Percentiles rank a stretch among this genome's conserved stretches.
Conservation (phyloP, 176 grass and related monocot species). For the Phoenix roebelenii region DNA sequence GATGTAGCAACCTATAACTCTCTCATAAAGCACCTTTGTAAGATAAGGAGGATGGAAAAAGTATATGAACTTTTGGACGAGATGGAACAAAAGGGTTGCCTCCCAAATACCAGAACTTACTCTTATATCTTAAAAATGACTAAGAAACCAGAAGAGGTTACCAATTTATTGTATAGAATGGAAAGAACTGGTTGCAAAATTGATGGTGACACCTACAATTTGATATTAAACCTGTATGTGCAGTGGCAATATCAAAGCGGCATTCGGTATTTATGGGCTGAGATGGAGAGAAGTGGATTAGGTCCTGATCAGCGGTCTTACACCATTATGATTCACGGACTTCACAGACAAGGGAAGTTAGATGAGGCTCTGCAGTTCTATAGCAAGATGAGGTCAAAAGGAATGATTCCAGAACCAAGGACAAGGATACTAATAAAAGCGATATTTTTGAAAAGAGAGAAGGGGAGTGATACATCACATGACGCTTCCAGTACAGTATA, state of each 20-base stretch:
- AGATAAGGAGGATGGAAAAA: constrained; percentile 50
- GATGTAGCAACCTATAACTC: constrained; percentile 58
- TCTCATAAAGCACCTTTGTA: constrained; percentile 64
- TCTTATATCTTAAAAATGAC: constrained; percentile 48
- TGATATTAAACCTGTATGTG: constrained; percentile 58
- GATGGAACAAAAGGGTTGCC: constrained; percentile 49
- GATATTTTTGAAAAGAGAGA: constrained; percentile 47
- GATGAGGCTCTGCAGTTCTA: constrained; percentile 59
- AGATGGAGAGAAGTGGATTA: constrained; percentile 56
- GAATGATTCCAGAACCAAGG: constrained; percentile 63
- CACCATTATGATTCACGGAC: constrained; percentile 57
- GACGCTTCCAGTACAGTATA: constrained; percentile 1
- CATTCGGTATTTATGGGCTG: constrained; percentile 37
- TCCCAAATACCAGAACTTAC: constrained; percentile 47
- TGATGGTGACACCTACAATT: constrained; percentile 56
- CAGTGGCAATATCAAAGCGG: constrained; percentile 48
- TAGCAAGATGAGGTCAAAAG: constrained; percentile 50
- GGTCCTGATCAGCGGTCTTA: constrained; percentile 68
- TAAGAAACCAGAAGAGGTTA: constrained; percentile 41
- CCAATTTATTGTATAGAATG: constrained; percentile 48
- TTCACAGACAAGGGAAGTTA: constrained; percentile 49
- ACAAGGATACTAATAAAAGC: constrained; percentile 53
- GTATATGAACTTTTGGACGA: constrained; percentile 54
- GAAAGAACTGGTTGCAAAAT: constrained; percentile 34
- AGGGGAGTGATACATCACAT: constrained; percentile 6